Evolutionary conservation across 805 yeast genomes (phyloP).

Genomic region (Candida tibetensis): DNA sequence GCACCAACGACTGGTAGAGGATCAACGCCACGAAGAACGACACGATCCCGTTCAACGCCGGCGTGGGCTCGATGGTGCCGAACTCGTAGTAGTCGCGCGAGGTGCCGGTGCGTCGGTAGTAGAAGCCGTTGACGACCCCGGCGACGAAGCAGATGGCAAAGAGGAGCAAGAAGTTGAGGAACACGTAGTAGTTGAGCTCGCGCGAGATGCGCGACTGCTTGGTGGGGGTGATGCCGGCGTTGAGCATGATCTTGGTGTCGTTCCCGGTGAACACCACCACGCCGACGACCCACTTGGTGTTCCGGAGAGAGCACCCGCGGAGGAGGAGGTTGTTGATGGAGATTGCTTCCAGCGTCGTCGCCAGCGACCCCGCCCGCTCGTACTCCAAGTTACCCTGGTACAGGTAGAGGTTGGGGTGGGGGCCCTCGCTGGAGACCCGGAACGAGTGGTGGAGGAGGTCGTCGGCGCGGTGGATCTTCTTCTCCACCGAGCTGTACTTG

Average conservation of each 20-base stretch:
- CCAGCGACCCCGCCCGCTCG: neutral
- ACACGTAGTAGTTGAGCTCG: slow-evolving; percentile 64
- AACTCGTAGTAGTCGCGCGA: slow-evolving; percentile 60
- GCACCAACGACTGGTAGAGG: slow-evolving; percentile 73
- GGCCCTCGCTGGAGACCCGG: slow-evolving; percentile 80
- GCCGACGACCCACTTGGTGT: slow-evolving; percentile 76
- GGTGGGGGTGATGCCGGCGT: slow-evolving; percentile 75
- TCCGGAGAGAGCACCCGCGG: slow-evolving; percentile 70
- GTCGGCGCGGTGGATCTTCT: slow-evolving; percentile 38
- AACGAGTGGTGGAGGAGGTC: slow-evolving; percentile 45
- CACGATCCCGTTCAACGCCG: slow-evolving; percentile 65
- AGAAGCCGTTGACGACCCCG: slow-evolving; percentile 69
- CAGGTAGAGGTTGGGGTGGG: slow-evolving; percentile 72
- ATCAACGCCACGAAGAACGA: slow-evolving; percentile 71
- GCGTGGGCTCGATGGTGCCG: slow-evolving; percentile 54
- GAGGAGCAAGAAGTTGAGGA: slow-evolving; percentile 58
- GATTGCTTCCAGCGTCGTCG: slow-evolving; percentile 48
- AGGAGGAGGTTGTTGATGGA: slow-evolving; percentile 61
- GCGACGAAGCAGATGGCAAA: slow-evolving; percentile 66
- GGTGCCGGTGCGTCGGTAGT: slow-evolving; percentile 41
- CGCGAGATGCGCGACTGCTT: slow-evolving; percentile 64
- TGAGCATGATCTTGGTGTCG: slow-evolving; percentile 75
- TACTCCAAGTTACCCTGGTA: slow-evolving; percentile 65
- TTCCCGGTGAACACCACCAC: slow-evolving; percentile 72
- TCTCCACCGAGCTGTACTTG: slow-evolving; percentile 53